Evolutionary conservation across 306 rosid species (phyloP), one percentile per base, ranked within the genome.

Genomic region (Heteromeles arbutifolia): DNA sequence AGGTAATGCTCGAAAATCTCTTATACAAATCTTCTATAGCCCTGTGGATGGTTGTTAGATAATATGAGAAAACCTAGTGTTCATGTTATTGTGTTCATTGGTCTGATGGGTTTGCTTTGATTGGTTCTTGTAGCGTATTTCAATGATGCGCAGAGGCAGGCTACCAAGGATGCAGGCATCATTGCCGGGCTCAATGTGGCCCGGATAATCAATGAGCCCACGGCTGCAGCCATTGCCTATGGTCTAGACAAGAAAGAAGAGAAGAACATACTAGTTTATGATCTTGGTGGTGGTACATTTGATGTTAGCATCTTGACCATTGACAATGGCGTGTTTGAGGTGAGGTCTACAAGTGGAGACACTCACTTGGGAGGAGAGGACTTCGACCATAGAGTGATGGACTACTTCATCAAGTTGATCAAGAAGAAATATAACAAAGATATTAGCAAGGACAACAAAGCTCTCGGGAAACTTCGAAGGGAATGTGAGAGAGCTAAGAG

Each of bases 341-440:
- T 89, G 21, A 80, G 82, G 41, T 57, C 89, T 50, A 89, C 87
- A 0, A 85, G 89, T 71, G 93, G 90, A 79, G 90, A 86, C 52
- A 86, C 90, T 19, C 89, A 89, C 67, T 67, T 89, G 73, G 90
- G 93, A 43, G 93, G 90, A 8, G 90, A 86, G 86, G 93, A 88
- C 56, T 89, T 89, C 4, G 93, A 89, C 44, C 91, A 86, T 54
- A 57, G 89, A 32, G 81, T 89, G 7, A 87, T 89, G 89, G 88
- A 85, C 59, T 85, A 85, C 62, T 85, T 87, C 82, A 81, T 85
- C 74, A 79, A 83, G 72, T 41, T 87, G 84, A 86, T 88, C 6
- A 85, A 85, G 50, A 87, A 67, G 79, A 87, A 86, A 81, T 48
- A 86, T 69, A 74, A 64, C 76, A 86, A 85, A 26, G 90, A 87